A percentile compares a stretch with the other conserved stretches of the same genome.
phyloP scores from a whole-genome alignment of 2,329 filamentous ascomycete species.

The Coleophoma crateriformis region DNA sequence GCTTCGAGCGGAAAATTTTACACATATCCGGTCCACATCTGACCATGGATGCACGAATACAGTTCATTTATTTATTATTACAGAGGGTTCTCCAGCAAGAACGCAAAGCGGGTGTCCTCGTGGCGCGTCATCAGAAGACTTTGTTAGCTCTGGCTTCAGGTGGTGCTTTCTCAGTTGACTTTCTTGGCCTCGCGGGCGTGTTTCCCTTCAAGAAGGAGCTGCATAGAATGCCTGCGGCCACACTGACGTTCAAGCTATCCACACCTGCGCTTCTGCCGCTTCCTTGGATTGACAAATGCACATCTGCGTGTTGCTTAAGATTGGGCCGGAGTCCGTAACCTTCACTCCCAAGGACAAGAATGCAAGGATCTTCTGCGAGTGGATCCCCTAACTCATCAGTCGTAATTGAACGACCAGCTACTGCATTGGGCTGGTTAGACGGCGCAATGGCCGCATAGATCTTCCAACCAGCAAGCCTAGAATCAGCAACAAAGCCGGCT shows the following conservation, averaged over 20 bases:
- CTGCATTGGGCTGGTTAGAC: conserved; percentile 30
- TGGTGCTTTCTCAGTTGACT: background rate
- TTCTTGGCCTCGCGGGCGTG: background rate
- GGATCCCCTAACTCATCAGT: conserved; percentile 49
- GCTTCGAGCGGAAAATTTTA: no score
- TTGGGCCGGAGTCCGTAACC: conserved; percentile 64
- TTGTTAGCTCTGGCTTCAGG: background rate
- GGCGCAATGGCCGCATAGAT: conserved; percentile 70
- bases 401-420: conserved; percentile 28
- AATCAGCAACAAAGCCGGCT: conserved; percentile 62
- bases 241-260: conserved; percentile 91
- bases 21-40: no score
- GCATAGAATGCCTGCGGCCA: conserved; percentile 74
- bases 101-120: no score
- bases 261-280: conserved; percentile 46
- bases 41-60: no score
- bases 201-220: conserved; percentile 51
- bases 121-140: conserved; percentile 3
- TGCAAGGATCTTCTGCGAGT: conserved; percentile 56
- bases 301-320: conserved; percentile 61
- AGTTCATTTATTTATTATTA: no score
- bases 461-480: conserved; percentile 69
- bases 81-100: no score
- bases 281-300: conserved; percentile 58
- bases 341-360: conserved; percentile 81